Evolutionary conservation across 805 yeast species (phyloP).

Genomic region (Jamesozyma jinghongensis): DNA sequence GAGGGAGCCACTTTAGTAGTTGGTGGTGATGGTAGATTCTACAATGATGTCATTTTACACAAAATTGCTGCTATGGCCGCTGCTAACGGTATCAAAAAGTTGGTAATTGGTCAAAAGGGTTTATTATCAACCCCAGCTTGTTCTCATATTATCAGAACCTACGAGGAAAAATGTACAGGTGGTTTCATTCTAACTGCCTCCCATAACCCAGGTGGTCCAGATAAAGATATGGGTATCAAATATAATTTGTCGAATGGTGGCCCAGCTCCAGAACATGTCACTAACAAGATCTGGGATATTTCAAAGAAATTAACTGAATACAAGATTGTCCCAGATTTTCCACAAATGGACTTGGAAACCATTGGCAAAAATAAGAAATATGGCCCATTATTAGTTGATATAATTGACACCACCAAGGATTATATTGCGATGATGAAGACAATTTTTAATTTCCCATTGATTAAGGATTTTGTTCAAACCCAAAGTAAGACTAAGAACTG

Average conservation of each 20-base stretch:
- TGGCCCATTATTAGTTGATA: conserved; percentile 64
- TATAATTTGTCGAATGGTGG: conserved; percentile 94
- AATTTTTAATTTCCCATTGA: conserved; percentile 82
- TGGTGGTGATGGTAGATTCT: conserved; percentile 96
- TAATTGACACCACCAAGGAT: conserved; percentile 72
- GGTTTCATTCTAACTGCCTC: conserved; percentile 95
- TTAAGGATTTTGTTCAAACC: conserved; percentile 53
- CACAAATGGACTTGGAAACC: conserved; percentile 49
- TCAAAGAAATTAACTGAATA: conserved; percentile 53
- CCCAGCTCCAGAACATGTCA: conserved; percentile 94
- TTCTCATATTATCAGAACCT: conserved; percentile 79
- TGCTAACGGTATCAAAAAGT: conserved; percentile 80
- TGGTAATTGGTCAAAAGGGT: conserved; percentile 83
- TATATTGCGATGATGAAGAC: conserved; percentile 71
- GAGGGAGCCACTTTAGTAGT: conserved; percentile 68
- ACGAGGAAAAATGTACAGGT: conserved; percentile 59
- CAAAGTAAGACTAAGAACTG: conserved; percentile 46
- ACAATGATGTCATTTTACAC: conserved; percentile 74
- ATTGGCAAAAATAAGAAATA: conserved; percentile 42
- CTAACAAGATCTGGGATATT: conserved; percentile 73
- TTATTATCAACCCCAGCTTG: conserved; percentile 96
- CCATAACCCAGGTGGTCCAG: conserved; percentile 97
- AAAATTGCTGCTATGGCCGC: conserved; percentile 77
- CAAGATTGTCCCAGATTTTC: conserved; percentile 50
- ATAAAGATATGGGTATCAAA: conserved; percentile 89